Evolutionary conservation across 2,329 filamentous ascomycete species (phyloP).

Genomic region (Xylaria sp.): DNA sequence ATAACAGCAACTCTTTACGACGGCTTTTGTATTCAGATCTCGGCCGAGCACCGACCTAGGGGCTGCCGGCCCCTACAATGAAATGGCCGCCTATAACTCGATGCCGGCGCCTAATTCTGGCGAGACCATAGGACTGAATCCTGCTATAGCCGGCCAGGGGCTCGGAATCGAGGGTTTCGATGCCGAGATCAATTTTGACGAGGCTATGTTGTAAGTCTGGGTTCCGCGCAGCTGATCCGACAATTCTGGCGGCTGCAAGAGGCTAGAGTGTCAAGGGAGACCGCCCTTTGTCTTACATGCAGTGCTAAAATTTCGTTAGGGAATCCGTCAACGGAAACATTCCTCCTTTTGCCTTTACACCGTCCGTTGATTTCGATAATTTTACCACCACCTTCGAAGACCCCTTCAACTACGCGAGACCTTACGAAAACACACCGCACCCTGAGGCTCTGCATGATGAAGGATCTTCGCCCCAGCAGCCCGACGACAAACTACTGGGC

Average conservation of each 20-base stretch:
- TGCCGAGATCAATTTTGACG: conserved; percentile 60
- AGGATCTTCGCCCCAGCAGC: conserved; percentile 59
- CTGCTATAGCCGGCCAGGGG: conserved; percentile 42
- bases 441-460: conserved; percentile 51
- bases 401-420: conserved; percentile 64
- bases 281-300: conserved; percentile 6
- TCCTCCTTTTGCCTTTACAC: conserved; percentile 58
- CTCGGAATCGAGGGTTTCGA: conserved; percentile 59
- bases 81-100: conserved; percentile 64
- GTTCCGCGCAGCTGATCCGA: neutral
- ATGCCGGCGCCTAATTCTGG: conserved; percentile 55
- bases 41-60: conserved; percentile 27
- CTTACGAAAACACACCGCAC: conserved; percentile 52
- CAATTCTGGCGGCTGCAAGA: neutral
- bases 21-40: conserved; percentile 5
- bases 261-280: neutral
- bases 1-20: conserved; percentile 18
- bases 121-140: conserved; percentile 55
- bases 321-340: conserved; percentile 51
- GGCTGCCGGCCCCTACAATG: conserved; percentile 48
- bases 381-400: conserved; percentile 69
- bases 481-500: conserved; percentile 74
- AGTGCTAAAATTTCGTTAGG: conserved; percentile 40
- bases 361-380: conserved; percentile 65
- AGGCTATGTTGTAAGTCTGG: conserved; percentile 59